A percentile compares a stretch with the other conserved stretches of the same genome.
Evolutionary conservation across 2,329 filamentous ascomycete species (phyloP).

Genomic region (Geoglossum cookeanum): DNA sequence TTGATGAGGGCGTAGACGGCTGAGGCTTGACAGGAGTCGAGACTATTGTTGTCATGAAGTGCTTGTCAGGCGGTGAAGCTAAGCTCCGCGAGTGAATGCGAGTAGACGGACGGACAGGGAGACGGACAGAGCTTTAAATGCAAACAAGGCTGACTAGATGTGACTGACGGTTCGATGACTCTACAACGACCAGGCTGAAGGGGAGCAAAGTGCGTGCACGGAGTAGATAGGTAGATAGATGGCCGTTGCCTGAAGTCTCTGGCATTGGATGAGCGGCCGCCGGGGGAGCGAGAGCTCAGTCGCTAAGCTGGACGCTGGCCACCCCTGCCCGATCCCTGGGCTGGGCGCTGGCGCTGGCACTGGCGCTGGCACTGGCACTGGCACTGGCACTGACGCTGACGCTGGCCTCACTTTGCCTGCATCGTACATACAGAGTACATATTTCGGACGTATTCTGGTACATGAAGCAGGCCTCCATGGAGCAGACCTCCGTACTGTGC

Average conservation of each 20-base stretch:
- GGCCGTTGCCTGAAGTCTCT: neutral
- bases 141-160: neutral
- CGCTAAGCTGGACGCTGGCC: neutral
- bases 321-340: no score
- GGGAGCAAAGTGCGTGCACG: neutral
- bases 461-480: no score
- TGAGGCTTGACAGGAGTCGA: neutral
- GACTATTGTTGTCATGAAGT: conserved; percentile 1
- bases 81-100: neutral
- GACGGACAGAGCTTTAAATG: neutral
- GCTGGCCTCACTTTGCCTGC: no score
- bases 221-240: no score
- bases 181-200: neutral
- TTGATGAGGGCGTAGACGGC: neutral
- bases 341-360: no score
- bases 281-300: neutral
- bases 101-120: neutral
- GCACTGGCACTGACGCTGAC: no score
- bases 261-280: neutral
- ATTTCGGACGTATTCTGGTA: no score
- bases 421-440: no score
- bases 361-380: no score
- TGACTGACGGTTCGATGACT: neutral
- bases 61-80: neutral
- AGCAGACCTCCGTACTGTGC: no score